phyloP scores from a whole-genome alignment of 169 alveolate species.

The Miamiensis avidus region DNA sequence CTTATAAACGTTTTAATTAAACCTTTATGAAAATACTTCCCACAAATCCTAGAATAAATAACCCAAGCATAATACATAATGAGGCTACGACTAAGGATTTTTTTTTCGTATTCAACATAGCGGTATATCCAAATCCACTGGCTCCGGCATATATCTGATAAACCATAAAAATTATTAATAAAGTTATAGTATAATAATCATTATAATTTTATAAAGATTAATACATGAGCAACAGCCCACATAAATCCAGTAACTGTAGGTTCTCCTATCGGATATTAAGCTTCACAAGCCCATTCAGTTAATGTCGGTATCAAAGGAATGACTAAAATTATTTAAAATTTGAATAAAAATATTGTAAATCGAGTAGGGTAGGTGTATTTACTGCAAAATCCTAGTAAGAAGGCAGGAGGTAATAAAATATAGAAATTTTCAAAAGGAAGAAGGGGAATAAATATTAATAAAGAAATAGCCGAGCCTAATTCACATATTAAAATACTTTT shows the following conservation, averaged over 20 bases:
- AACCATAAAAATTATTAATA: too few species aligned
- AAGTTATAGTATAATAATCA: neutral
- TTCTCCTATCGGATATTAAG: constrained; percentile 23
- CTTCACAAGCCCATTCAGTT: constrained; percentile 12
- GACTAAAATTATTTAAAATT: neutral
- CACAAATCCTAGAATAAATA: neutral
- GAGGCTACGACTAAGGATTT: neutral
- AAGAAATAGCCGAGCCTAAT: neutral
- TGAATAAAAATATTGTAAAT: too few species aligned
- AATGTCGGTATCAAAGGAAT: constrained; percentile 19
- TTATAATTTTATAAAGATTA: too few species aligned
- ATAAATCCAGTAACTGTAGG: constrained; percentile 23
- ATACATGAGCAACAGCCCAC: constrained; percentile 6
- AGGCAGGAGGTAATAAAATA: neutral
- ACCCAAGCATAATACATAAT: neutral
- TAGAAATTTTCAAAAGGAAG: neutral
- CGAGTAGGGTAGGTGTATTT: neutral
- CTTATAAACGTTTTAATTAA: neutral
- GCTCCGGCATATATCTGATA: neutral
- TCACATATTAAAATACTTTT: neutral
- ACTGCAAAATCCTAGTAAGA: neutral
- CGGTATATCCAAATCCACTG: neutral
- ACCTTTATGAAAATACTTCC: neutral
- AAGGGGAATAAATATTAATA: too few species aligned
- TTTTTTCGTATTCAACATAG: neutral